Evolutionary conservation across 805 yeast genomes (phyloP).

Genomic region (Wickerhamomyces queroliae): DNA sequence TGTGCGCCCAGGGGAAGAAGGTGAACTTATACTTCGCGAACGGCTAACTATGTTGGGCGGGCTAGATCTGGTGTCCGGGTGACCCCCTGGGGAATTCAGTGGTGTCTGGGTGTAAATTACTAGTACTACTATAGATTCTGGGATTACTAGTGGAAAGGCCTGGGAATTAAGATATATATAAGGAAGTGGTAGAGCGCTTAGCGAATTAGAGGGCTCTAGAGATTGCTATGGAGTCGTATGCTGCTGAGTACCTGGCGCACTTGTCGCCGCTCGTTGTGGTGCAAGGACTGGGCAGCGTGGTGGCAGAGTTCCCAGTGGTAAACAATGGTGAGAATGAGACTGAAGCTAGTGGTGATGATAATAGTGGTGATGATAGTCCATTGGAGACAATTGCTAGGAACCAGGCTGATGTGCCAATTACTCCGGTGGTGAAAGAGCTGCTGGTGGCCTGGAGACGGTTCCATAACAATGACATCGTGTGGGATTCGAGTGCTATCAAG

Average conservation of each 20-base stretch:
- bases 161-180: not conserved
- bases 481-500: slow-evolving; percentile 21
- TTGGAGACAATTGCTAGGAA: slow-evolving; percentile 9
- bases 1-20: no score
- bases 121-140: no score
- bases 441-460: slow-evolving; percentile 16
- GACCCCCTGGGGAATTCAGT: no score
- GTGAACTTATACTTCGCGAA: no score
- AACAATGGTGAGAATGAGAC: not conserved
- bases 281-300: slow-evolving; percentile 32
- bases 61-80: no score
- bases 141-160: not conserved
- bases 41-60: no score
- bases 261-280: slow-evolving; percentile 34
- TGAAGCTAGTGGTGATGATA: not conserved
- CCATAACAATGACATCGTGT: slow-evolving; percentile 22
- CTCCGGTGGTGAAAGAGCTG: not conserved
- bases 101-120: no score
- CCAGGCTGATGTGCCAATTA: slow-evolving; percentile 1
- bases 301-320: slow-evolving; percentile 5
- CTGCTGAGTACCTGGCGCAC: slow-evolving; percentile 26
- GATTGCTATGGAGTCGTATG: slow-evolving; percentile 32
- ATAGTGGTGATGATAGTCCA: not conserved
- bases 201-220: not conserved
- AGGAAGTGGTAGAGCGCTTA: not conserved